Evolutionary conservation across 768 basidiomycete genomes (phyloP).

Genomic region (Pleurotus djamor): DNA sequence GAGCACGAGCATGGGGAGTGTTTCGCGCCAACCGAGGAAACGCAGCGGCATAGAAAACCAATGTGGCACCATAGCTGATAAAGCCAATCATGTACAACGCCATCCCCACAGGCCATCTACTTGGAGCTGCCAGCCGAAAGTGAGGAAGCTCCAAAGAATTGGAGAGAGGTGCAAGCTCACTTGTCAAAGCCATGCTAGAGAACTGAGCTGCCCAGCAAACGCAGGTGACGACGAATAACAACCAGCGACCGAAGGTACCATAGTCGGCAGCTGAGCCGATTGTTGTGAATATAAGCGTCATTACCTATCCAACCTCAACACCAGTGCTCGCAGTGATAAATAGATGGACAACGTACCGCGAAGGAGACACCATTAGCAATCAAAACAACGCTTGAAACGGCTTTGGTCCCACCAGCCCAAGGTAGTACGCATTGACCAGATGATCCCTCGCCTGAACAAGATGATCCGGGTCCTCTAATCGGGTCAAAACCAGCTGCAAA

Average conservation of each 20-base stretch:
- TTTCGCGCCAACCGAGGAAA: slow-evolving; percentile 84
- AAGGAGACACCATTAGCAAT: slow-evolving; percentile 77
- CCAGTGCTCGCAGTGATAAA: too few relatives aligned
- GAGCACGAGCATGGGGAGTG: slow-evolving; percentile 55
- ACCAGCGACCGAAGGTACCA: slow-evolving; percentile 74
- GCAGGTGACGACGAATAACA: slow-evolving; percentile 66
- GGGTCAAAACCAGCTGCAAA: slow-evolving; percentile 77
- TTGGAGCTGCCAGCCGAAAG: slow-evolving; percentile 51
- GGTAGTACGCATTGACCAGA: slow-evolving; percentile 79
- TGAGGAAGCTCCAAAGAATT: background rate
- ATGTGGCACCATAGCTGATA: slow-evolving; percentile 75
- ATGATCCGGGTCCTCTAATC: slow-evolving; percentile 62
- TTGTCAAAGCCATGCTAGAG: slow-evolving; percentile 69
- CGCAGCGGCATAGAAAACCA: slow-evolving; percentile 76
- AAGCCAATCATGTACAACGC: slow-evolving; percentile 78
- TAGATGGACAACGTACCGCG: slow-evolving; percentile 42
- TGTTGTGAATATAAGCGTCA: slow-evolving; percentile 82
- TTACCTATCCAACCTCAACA: slow-evolving; percentile 38
- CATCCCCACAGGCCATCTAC: slow-evolving; percentile 77
- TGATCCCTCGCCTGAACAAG: slow-evolving; percentile 52
- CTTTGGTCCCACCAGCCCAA: slow-evolving; percentile 71
- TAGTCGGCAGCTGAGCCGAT: slow-evolving; percentile 76
- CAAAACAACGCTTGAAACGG: slow-evolving; percentile 75
- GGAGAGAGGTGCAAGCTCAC: slow-evolving; percentile 33
- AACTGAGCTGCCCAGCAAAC: slow-evolving; percentile 84